Evolutionary conservation across 768 basidiomycete genomes (phyloP), one percentile per base, ranked within the genome.

Genomic region (Suillus sp.): DNA sequence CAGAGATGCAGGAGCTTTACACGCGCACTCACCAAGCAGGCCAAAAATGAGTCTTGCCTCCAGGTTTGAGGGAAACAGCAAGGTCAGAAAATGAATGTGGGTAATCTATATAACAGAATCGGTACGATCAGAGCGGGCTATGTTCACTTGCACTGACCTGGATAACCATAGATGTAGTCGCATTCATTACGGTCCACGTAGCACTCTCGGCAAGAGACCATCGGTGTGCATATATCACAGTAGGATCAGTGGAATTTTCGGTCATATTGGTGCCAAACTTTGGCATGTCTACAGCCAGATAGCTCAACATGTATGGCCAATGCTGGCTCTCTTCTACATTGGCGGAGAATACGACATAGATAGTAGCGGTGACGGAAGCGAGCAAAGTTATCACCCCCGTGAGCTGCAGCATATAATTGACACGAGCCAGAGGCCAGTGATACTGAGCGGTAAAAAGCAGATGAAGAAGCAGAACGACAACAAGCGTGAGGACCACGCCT

Each of bases 231-330:
- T 76, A 75, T 0, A 30, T 1, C 27, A 73, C 34, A 38, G 69
- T 66, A 51, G 74, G 74, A 63, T 75, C 74, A 0, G 62, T 65
- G 0, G 71, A 43, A 45, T 66, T 70, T 27, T 18, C 0, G 0
- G 59, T 14, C 7, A 70, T 70, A 2, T 71, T 70, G 11, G 67
- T 59, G 40, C 75, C 70, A 20, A 70, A 64, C 58, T 78, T 78
- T 25, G 79, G 71, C 20, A 95, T 86, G 64, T 86, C 82, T 42
- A 96, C 86, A 8, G 93, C 88, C 61, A 98, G 83, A 70, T 97
- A 99, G 69, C 89, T 90, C 45, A 98, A 86, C 92, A 97, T 96
- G 75, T 95, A 99, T 0, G 97, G 96, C 95, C 95, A 97, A 47
- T 79, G 78, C 66, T 84, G 80, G 68, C 91, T 93, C 71, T 91